Evolutionary conservation across 345 rosid species (phyloP), one percentile per base, ranked within the genome.

Genomic region (Triadica sebifera): DNA sequence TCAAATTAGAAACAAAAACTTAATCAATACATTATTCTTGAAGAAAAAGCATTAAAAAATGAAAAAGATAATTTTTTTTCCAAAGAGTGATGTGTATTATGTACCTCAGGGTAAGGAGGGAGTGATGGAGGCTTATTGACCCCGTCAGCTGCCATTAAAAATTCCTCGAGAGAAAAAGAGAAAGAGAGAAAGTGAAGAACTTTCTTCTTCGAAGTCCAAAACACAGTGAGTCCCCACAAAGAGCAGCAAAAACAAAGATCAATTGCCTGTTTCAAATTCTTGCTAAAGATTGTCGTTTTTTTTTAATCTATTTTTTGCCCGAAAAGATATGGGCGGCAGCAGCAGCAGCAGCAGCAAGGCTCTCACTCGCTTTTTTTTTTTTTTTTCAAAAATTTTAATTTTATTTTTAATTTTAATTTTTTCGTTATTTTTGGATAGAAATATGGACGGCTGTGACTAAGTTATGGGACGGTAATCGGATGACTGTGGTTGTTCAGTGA

Each of bases 131-230:
- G 82, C 80, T 61, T 85, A 69, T 75, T 76, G 73, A 85, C 75
- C 66, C 74, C 84, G 64, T 60, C 86, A 73, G 90, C 39, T 77
- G 94, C 94, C 91, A 88, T 89, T 79, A 81, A 73, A 77, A 79
- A 74, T 65, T 65, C 63, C 25, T 1, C 29, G 12, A 55, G 8
- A 73, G 65, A n/a, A n/a, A n/a, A n/a, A 61, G 64, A 57, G 29
- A 51, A 6, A 51, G 20, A 67, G 49, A 67, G 34, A 72, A 50
- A 75, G 24, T 29, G 47, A 51, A 16, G 4, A 12, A 5, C 55
- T 51, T 51, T 51, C 41, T 62, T 38, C 22, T 46, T 63, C 25
- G 20, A 50, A 61, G 74, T 50, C 70, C 22, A 57, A n/a, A 50
- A 29, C 52, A 34, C 67, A 29, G 65, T 37, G 37, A 57, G 66